phyloP scores from a whole-genome alignment of 495 filamentous ascomycete genomes.

The Chlorociboria aeruginascens region DNA sequence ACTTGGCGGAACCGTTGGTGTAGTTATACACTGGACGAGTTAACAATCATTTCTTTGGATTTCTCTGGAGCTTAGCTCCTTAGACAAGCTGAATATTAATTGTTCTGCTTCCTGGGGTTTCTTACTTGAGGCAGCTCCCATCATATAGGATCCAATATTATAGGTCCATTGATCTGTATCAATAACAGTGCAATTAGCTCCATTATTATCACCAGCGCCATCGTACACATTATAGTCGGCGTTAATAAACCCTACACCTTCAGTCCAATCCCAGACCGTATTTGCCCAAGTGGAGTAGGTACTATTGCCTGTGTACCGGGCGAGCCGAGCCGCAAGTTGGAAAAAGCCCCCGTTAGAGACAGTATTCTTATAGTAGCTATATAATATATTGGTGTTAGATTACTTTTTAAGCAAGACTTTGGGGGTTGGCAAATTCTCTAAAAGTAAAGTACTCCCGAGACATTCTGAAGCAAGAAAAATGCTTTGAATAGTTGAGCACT shows the following conservation, averaged over 20 bases:
- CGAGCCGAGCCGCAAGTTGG: conserved; percentile 67
- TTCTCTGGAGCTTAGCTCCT: too few relatives aligned
- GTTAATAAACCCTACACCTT: conserved; percentile 46
- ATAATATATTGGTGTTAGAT: too few relatives aligned
- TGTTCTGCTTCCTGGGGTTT: conserved; percentile 29
- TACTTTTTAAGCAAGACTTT: too few relatives aligned
- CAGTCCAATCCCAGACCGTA: conserved; percentile 60
- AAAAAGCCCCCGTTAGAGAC: conserved; percentile 73
- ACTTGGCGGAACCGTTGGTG: conserved; percentile 40
- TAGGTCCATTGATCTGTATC: conserved; percentile 64
- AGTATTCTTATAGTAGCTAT: conserved; percentile 57
- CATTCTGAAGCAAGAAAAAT: too few relatives aligned
- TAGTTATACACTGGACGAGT: neutral
- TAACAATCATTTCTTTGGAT: too few relatives aligned
- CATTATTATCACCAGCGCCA: conserved; percentile 32
- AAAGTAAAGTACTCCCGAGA: too few relatives aligned
- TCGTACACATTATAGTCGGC: conserved; percentile 52
- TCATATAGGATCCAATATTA: conserved; percentile 61
- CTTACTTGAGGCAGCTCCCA: conserved; percentile 68
- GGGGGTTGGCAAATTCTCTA: too few relatives aligned
- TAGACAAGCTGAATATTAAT: too few relatives aligned
- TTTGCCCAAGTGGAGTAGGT: conserved; percentile 69
- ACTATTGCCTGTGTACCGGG: conserved; percentile 60
- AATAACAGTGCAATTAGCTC: conserved; percentile 42
- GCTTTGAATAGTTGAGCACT: too few relatives aligned